A percentile compares a stretch with the other conserved stretches of the same genome.
phyloP scores from a whole-genome alignment of 2,329 filamentous ascomycete genomes.

The Nothophoma quercina region DNA sequence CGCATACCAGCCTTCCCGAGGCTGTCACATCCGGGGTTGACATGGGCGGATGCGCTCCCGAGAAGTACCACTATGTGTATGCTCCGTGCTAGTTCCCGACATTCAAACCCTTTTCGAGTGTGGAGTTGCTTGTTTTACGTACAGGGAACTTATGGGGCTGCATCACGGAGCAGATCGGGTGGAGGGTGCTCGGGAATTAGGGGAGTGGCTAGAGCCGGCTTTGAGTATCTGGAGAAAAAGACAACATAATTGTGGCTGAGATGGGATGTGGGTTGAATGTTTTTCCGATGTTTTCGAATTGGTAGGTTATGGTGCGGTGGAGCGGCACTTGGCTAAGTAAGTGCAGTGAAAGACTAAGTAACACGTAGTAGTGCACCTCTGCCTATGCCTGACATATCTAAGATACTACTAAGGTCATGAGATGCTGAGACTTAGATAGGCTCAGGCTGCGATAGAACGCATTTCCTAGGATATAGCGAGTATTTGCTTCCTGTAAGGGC shows the following conservation, averaged over 20 bases:
- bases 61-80: constrained; percentile 4
- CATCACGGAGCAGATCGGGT: constrained; percentile 14
- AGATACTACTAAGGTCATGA: too few species aligned
- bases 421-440: too few species aligned
- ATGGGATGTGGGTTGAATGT: neutral
- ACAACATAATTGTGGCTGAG: neutral
- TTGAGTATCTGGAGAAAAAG: neutral
- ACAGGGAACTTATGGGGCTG: constrained; percentile 13
- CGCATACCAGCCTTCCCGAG: constrained; percentile 28
- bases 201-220: constrained; percentile 16
- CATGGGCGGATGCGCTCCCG: constrained; percentile 11
- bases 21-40: constrained; percentile 10
- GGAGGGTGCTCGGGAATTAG: neutral
- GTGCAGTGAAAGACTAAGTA: too few species aligned
- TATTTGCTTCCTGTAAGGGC: too few species aligned
- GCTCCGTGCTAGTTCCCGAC: constrained; percentile 22
- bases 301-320: neutral
- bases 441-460: too few species aligned
- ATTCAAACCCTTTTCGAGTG: constrained; percentile 5
- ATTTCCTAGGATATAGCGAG: too few species aligned
- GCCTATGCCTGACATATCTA: neutral
- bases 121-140: constrained; percentile 11
- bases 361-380: neutral
- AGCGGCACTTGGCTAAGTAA: neutral
- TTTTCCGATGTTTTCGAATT: neutral